Base-by-base conservation (phyloP, 2,329 filamentous ascomycete genomes). In the Lecanoromycetidae sp. region DNA sequence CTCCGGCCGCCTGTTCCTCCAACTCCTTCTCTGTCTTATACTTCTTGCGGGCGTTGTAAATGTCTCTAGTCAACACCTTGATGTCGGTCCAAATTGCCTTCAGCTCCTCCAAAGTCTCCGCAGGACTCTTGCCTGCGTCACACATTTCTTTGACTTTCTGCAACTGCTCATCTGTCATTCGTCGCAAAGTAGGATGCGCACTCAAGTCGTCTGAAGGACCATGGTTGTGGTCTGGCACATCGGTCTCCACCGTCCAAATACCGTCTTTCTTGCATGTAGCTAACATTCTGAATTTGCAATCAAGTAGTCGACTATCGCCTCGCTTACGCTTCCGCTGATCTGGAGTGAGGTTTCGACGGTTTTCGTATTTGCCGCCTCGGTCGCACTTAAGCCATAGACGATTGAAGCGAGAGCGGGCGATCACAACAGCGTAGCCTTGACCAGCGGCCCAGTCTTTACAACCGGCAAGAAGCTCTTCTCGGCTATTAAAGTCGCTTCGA, bases 301-400 rank as follows among this genome's bases (percentile, higher is more conserved):
- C 53, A 19, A 52, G 43, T 23, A 55, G 29, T 9, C 53, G 45
- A 44, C 51, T 53, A 32, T 53, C 53, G 15, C 51, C 49, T 20
- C 53, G 45, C 37, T 55, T 55, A 20, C 53, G 53, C 46, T 55
- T 53, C 27, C 53, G 45, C 29, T 55, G 53, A 12, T 51, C 51
- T 9, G 49, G 48, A 3, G 48, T 52, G 15, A 53, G 46, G 32
- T 50, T 50, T 5, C 49, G 46, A 12, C 51, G 51, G 22, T 55
- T 53, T 34, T 53, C 49, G 36, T 55, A 55, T 1, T 34, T 34
- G 20, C 53, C 53, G 2, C 53, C 53, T 38, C 53, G 48, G 40
- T 55, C 53, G 46, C 53, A 55, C 32, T 53, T 53, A 13, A 55
- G 46, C 53, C 53, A 55, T 4, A 55, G 48, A n/a, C 53, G 51